Conservation (phyloP, 23 red algal species). For the Chondrus crispus region DNA sequence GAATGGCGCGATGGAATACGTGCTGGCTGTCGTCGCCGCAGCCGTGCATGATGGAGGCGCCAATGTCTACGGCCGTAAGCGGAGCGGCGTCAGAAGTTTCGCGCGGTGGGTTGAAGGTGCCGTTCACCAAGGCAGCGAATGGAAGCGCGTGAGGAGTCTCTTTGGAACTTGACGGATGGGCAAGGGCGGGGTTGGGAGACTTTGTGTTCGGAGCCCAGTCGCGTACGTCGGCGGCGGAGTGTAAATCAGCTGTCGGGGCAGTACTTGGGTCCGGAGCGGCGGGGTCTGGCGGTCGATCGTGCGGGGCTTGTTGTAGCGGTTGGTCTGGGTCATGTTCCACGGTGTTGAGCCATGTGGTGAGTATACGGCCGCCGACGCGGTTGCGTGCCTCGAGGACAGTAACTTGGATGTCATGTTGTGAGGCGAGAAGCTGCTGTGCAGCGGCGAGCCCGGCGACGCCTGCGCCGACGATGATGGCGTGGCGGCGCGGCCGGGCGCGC, state of each 20-base stretch:
- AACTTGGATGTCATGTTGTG: constrained; percentile 16
- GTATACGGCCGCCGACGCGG: constrained; percentile 82
- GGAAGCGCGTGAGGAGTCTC: not conserved
- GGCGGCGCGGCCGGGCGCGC: not conserved
- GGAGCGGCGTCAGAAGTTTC: not conserved
- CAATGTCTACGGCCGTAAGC: constrained; percentile 64
- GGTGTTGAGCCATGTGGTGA: constrained; percentile 31
- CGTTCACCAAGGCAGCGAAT: constrained; percentile 16
- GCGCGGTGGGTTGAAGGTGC: not conserved
- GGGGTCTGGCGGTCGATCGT: not conserved
- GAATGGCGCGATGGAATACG: constrained; percentile 51
- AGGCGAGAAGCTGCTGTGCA: constrained; percentile 42
- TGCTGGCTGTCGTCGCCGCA: constrained; percentile 63
- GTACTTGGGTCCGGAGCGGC: not conserved
- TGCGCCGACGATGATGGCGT: constrained; percentile 43
- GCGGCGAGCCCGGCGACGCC: constrained; percentile 85
- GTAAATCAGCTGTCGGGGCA: not conserved
- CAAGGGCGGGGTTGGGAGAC: not conserved
- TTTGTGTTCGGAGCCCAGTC: not conserved
- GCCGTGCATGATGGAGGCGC: constrained; percentile 89
- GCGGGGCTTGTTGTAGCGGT: not conserved
- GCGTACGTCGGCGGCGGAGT: not conserved
- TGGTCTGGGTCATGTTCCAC: not conserved
- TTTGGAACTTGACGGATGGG: not conserved
- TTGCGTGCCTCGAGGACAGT: constrained; percentile 82